Evolutionary conservation across 1,284 basidiomycete genomes (phyloP).

Genomic region (Moesziomyces antarcticus): DNA sequence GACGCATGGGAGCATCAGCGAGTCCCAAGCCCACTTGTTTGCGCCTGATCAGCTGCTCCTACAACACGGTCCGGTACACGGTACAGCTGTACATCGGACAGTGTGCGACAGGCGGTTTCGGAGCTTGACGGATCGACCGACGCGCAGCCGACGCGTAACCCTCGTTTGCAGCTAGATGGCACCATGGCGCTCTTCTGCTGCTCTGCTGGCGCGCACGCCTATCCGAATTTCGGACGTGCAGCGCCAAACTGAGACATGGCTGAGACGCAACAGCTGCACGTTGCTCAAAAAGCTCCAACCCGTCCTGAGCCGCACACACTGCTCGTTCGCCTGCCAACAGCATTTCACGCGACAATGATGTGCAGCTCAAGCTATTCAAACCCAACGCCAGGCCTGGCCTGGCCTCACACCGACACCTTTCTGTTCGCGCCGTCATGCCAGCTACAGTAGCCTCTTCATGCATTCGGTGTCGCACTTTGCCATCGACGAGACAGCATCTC

Average conservation of each 20-base stretch:
- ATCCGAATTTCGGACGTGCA: no score
- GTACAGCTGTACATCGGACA: no score
- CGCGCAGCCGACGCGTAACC: no score
- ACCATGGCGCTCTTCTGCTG: no score
- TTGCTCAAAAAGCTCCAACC: slow-evolving; percentile 7
- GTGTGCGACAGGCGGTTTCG: no score
- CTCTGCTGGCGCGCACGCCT: no score
- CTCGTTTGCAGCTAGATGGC: no score
- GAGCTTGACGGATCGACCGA: no score
- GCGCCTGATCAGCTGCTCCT: no score
- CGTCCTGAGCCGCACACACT: slow-evolving; percentile 2
- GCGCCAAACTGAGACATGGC: slow-evolving; percentile 12
- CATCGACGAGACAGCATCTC: background rate
- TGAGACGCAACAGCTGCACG: slow-evolving; percentile 17
- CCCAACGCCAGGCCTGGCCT: no score
- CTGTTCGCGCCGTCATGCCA: background rate
- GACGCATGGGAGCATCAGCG: background rate
- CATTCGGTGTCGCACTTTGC: background rate
- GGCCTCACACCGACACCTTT: no score
- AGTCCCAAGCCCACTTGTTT: background rate
- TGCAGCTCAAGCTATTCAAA: background rate
- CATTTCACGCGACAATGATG: background rate
- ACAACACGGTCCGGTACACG: no score
- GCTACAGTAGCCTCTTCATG: background rate
- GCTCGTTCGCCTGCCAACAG: background rate